Percentiles rank a stretch among this genome's conserved stretches.
These are phyloP conservation scores for Ceratobasidium sp. DNA, from an alignment of 1,284 basidiomycete genomes.

Conservation along the genomic window DNA sequence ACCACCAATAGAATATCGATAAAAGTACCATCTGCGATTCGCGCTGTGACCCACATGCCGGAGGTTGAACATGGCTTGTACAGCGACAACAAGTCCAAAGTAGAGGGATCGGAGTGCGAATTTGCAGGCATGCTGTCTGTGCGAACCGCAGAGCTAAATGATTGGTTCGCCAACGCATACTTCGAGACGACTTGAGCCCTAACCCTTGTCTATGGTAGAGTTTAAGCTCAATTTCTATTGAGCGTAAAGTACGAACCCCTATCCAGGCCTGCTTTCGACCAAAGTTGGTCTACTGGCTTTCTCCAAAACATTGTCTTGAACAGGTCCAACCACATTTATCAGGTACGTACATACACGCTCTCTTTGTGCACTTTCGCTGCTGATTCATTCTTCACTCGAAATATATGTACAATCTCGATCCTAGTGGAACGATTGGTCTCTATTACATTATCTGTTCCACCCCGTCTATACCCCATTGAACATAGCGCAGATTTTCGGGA, in stretches of 20 bases:
- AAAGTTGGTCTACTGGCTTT: neutral
- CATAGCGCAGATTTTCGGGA: neutral
- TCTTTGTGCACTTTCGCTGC: too few relatives aligned
- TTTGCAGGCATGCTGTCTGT: neutral
- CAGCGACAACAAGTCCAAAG: neutral
- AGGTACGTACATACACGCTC: too few relatives aligned
- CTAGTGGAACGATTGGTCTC: neutral
- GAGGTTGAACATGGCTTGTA: neutral
- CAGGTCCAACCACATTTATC: too few relatives aligned
- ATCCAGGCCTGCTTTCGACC: neutral
- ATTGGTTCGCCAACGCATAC: neutral
- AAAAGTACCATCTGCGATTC: neutral
- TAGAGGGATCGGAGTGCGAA: neutral
- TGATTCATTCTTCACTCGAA: too few relatives aligned
- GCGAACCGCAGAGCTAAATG: neutral
- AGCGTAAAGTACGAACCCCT: too few relatives aligned
- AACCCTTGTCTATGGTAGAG: too few relatives aligned
- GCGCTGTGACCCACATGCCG: too few relatives aligned
- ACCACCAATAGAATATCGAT: neutral
- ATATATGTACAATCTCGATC: too few relatives aligned
- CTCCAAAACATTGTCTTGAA: neutral
- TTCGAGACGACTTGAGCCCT: neutral
- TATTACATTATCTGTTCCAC: neutral
- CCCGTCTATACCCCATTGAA: slow-evolving; percentile 7
- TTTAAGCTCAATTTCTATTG: too few relatives aligned